A percentile compares a stretch with the other conserved stretches of the same genome.
phyloP scores from a whole-genome alignment of 805 yeast genomes.

The Kuraishia capsulata region DNA sequence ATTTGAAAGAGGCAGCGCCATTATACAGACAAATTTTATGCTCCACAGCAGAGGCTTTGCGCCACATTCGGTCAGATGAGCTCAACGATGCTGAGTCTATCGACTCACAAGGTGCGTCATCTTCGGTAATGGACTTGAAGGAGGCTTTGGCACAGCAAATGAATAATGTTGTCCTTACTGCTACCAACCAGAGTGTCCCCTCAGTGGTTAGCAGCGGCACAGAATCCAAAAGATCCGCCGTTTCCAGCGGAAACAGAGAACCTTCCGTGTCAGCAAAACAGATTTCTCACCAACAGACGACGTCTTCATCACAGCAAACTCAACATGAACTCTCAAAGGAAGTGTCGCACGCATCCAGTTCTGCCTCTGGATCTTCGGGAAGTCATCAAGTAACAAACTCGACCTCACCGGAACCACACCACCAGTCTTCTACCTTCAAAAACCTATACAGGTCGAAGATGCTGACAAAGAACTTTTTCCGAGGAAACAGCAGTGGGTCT shows the following conservation, averaged over 20 bases:
- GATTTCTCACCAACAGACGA: not conserved
- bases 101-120: conserved; percentile 1
- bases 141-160: conserved; percentile 15
- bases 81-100: not conserved
- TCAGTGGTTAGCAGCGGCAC: conserved; percentile 3
- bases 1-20: not conserved
- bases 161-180: not conserved
- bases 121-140: conserved; percentile 14
- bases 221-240: not conserved
- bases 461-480: not conserved
- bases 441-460: not conserved
- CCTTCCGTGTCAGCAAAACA: too few relatives aligned
- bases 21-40: not conserved
- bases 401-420: too few relatives aligned
- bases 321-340: too few relatives aligned
- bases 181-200: conserved; percentile 1
- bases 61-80: too few relatives aligned
- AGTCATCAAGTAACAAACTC: too few relatives aligned
- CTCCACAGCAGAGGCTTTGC: not conserved
- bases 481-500: not conserved
- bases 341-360: not conserved
- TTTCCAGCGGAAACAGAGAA: too few relatives aligned
- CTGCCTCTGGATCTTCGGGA: not conserved
- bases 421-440: conserved; percentile 5
- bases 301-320: not conserved